These are phyloP conservation scores for Xylaria acuta DNA, from an alignment of 495 filamentous ascomycete genomes.

Conservation along the genomic window DNA sequence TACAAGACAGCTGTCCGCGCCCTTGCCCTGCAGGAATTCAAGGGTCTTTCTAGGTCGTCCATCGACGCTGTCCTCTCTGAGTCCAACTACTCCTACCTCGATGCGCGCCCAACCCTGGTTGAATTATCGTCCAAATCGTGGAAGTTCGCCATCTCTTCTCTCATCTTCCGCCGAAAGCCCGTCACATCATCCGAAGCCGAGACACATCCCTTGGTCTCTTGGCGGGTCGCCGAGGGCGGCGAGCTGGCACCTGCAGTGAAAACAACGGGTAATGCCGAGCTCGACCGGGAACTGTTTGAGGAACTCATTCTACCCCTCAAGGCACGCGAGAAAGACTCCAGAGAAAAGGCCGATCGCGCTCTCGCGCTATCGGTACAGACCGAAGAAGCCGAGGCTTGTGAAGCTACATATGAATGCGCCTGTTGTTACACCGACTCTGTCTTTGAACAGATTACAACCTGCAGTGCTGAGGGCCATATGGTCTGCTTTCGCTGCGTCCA, in stretches of 20 bases:
- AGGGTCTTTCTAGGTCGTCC: constrained; percentile 74
- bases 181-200: constrained; percentile 62
- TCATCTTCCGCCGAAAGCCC: constrained; percentile 73
- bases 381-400: constrained; percentile 71
- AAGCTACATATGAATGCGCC: constrained; percentile 82
- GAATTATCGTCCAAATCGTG: constrained; percentile 81
- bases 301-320: constrained; percentile 70
- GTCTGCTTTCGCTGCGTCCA: constrained; percentile 87
- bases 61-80: constrained; percentile 91
- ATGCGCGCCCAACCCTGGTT: constrained; percentile 75
- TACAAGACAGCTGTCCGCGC: constrained; percentile 77
- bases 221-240: constrained; percentile 61
- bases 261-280: constrained; percentile 74
- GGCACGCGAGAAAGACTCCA: constrained; percentile 58
- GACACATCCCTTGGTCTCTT: constrained; percentile 65
- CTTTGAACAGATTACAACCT: constrained; percentile 84
- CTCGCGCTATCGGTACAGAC: constrained; percentile 75
- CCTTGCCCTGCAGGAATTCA: constrained; percentile 77
- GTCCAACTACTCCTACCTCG: constrained; percentile 83
- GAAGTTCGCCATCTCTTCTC: constrained; percentile 77
- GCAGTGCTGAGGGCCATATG: constrained; percentile 73
- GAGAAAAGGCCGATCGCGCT: constrained; percentile 64
- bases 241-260: constrained; percentile 64
- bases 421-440: constrained; percentile 83
- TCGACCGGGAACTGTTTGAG: constrained; percentile 79